Percentiles rank a stretch among this genome's conserved stretches.
Conservation (phyloP, 495 filamentous ascomycete species). For the Penicillium crystallinum region DNA sequence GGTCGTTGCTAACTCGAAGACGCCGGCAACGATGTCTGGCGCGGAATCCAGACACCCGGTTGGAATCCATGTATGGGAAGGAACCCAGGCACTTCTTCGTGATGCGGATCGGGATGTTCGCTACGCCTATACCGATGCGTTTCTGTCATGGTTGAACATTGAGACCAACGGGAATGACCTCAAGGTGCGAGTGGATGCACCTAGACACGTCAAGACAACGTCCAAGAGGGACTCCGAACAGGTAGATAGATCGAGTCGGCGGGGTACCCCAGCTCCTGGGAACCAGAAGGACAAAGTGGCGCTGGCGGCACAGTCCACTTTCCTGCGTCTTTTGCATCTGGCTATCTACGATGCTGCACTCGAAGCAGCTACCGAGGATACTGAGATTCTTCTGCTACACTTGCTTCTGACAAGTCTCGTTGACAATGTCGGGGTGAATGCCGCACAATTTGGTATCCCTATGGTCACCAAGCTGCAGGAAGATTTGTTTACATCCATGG, state of each 20-base stretch:
- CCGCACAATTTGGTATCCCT: conserved; percentile 68
- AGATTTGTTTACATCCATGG: conserved; percentile 63
- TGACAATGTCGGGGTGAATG: conserved; percentile 77
- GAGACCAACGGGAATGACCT: conserved; percentile 70
- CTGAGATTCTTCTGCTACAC: conserved; percentile 70
- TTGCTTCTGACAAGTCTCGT: conserved; percentile 67
- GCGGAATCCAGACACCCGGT: conserved; percentile 67
- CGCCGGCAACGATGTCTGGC: conserved; percentile 52
- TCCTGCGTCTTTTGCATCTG: conserved; percentile 79
- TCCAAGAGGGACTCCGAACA: conserved; percentile 32
- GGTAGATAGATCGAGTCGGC: conserved; percentile 41
- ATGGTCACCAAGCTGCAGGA: conserved; percentile 87
- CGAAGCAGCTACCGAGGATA: conserved; percentile 60
- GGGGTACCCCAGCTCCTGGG: conserved; percentile 55
- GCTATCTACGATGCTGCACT: conserved; percentile 80
- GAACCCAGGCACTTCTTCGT: conserved; percentile 80
- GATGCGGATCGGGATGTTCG: conserved; percentile 72
- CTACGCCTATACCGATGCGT: conserved; percentile 74
- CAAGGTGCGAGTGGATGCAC: conserved; percentile 51
- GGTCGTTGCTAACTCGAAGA: conserved; percentile 65
- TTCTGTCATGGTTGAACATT: conserved; percentile 73
- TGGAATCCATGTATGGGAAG: conserved; percentile 78
- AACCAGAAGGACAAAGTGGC: conserved; percentile 52
- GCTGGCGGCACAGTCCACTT: conserved; percentile 56
- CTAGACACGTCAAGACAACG: conserved; percentile 32